A percentile compares a stretch with the other conserved stretches of the same genome.
These are phyloP conservation scores for Myxozyma vanderwaltii DNA, from an alignment of 805 yeast species.

Conservation along the genomic window DNA sequence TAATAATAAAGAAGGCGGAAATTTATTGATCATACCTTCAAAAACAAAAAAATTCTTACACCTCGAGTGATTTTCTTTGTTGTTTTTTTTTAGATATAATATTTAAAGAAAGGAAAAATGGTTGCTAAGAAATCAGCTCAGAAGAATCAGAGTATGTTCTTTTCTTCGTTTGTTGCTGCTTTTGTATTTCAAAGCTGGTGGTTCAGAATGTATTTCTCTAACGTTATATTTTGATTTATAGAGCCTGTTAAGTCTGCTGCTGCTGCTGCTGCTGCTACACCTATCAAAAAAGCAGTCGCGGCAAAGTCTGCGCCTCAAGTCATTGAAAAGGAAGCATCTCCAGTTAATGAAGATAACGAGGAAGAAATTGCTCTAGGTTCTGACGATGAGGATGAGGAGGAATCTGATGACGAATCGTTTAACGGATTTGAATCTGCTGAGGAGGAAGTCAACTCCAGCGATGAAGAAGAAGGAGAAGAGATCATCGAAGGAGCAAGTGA, in stretches of 20 bases:
- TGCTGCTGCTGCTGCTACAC: neutral
- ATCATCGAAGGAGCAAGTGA: slow-evolving; percentile 28
- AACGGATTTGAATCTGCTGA: slow-evolving; percentile 25
- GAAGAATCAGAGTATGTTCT: slow-evolving; percentile 11
- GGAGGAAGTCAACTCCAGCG: slow-evolving; percentile 38
- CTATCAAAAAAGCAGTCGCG: neutral
- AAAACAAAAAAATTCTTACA: too few relatives aligned
- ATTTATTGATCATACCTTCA: too few relatives aligned
- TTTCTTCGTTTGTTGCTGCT: neutral
- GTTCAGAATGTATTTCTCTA: neutral
- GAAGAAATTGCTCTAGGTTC: neutral
- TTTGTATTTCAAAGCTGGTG: neutral
- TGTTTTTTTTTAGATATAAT: neutral
- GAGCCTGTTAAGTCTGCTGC: neutral
- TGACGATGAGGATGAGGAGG: slow-evolving; percentile 7
- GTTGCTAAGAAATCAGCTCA: slow-evolving; percentile 12
- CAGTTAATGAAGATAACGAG: neutral
- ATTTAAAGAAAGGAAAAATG: neutral
- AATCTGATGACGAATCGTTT: slow-evolving; percentile 14
- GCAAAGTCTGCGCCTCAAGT: neutral
- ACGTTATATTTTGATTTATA: neutral
- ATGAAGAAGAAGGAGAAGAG: slow-evolving; percentile 36
- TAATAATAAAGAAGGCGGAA: neutral
- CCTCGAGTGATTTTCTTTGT: too few relatives aligned
- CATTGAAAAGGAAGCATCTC: neutral